Evolutionary conservation across 495 filamentous ascomycete genomes (phyloP), one percentile per base, ranked within the genome.

Genomic region (Astrocystis sublimbata): DNA sequence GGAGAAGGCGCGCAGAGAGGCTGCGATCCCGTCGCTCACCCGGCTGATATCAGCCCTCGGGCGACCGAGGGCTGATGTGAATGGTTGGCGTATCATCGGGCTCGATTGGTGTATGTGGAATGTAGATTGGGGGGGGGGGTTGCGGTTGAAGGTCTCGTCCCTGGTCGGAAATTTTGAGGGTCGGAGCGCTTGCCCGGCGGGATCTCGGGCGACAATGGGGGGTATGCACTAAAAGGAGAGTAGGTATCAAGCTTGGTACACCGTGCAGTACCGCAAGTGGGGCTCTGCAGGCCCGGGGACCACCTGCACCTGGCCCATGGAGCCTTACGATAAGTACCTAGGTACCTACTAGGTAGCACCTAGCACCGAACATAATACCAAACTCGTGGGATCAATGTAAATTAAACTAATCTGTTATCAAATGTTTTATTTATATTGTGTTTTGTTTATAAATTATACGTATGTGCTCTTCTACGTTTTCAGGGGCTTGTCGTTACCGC

Each of bases 401-500:
- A n/a, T n/a, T n/a, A 12, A 46, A 10, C 9, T 3, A 12, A 10
- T 41, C 7, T 41, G 1, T 23, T 23, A 46, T 17, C 10, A 23
- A 8, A 23, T 21, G 21, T 46, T 47, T 28, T 24, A 4, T 47
- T 13, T 6, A 26, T 12, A 19, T 43, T 0, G n/a, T n/a, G 30
- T 30, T 0, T 7, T 15, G 10, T 12, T 45, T 3, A 24, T 36
- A 36, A 13, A 13, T 36, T 36, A 19, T 26, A 10, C 19, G 31
- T 28, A 17, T 1, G 10, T 19, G 12, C 30, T 10, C 30, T 36
- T 58, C 55, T 61, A 73, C 41, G 64, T 60, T 64, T 83, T 78
- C 67, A 83, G 70, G 8, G 84, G 82, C 76, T 85, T 76, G 47
- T 83, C 83, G 82, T 92, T 88, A 1, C 90, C 89, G 8, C 91